phyloP scores from a whole-genome alignment of 306 rosid species.

The Potentilla sterilis region DNA sequence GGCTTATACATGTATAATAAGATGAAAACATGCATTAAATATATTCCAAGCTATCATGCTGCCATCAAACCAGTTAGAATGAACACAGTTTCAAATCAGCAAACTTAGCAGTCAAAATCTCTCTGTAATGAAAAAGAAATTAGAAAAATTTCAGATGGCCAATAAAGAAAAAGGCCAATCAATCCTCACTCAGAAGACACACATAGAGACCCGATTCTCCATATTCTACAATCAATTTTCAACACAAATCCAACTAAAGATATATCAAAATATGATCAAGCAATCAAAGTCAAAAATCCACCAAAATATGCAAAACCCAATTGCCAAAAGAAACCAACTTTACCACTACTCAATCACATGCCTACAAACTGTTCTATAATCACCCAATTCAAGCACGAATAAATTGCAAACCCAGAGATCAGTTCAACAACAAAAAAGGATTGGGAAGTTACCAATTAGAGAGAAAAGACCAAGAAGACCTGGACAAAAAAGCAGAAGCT shows the following conservation, averaged over 20 bases:
- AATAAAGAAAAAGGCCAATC: background rate
- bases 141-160: background rate
- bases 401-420: slow-evolving; percentile 2
- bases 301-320: background rate
- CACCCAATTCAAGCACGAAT: slow-evolving; percentile 6
- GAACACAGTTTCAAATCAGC: background rate
- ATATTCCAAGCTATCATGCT: background rate
- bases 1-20: background rate
- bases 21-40: background rate
- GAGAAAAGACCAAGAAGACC: slow-evolving; percentile 45
- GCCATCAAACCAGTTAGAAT: slow-evolving; percentile 3
- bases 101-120: slow-evolving; percentile 3
- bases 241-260: background rate
- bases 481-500: slow-evolving; percentile 32
- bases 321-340: background rate
- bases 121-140: background rate
- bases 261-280: slow-evolving; percentile 3
- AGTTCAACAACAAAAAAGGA: slow-evolving; percentile 10
- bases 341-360: slow-evolving; percentile 5
- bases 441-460: slow-evolving; percentile 50
- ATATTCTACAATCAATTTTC: background rate
- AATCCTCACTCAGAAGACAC: background rate
- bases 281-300: slow-evolving; percentile 16
- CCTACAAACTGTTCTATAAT: background rate
- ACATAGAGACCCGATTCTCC: background rate